Evolutionary conservation across 2,329 filamentous ascomycete species (phyloP).

Genomic region (Claviceps sorghi): DNA sequence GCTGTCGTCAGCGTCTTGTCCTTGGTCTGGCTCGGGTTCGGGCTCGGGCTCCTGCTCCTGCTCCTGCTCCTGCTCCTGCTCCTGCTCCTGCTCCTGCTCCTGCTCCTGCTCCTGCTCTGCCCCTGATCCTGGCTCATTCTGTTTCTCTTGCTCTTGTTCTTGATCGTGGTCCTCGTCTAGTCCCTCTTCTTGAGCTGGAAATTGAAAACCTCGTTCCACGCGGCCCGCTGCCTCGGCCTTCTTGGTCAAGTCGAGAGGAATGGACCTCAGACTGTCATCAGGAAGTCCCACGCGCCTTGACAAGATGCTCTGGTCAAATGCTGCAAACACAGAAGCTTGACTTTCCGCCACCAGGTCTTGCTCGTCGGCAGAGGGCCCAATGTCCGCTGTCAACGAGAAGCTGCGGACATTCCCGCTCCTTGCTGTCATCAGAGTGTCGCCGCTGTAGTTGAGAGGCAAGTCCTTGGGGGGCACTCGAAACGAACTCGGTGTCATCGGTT

Average conservation of each 20-base stretch:
- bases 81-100: neutral
- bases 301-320: conserved; percentile 48
- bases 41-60: conserved; percentile 7
- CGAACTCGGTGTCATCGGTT: conserved; percentile 16
- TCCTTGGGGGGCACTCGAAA: conserved; percentile 28
- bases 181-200: conserved; percentile 15
- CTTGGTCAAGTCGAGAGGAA: conserved; percentile 24
- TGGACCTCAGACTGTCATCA: conserved; percentile 24
- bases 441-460: conserved; percentile 22
- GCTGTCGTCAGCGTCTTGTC: conserved; percentile 7
- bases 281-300: conserved; percentile 39
- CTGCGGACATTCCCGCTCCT: conserved; percentile 21
- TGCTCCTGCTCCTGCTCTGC: neutral
- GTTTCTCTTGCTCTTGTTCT: neutral
- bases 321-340: conserved; percentile 47
- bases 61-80: conserved; percentile 5
- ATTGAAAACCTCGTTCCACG: too few species aligned
- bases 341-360: conserved; percentile 25
- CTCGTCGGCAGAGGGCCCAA: conserved; percentile 15
- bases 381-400: conserved; percentile 22
- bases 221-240: conserved; percentile 17
- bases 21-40: conserved; percentile 8
- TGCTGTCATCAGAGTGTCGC: neutral
- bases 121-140: neutral
- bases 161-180: conserved; percentile 9